Conservation (phyloP, 352 stramenopile species). For the Globisporangium parvum region DNA sequence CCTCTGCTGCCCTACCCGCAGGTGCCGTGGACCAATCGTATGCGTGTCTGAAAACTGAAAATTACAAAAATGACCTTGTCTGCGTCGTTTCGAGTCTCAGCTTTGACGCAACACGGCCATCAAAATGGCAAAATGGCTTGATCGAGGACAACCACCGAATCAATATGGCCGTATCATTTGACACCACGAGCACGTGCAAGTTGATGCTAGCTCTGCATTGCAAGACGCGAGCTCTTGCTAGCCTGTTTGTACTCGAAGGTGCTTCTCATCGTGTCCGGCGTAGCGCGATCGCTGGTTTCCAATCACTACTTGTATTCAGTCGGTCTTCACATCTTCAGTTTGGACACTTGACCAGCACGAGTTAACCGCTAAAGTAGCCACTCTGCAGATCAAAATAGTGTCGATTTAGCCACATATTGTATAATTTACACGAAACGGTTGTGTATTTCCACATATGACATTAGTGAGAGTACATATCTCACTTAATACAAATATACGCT, state of each 20-base stretch:
- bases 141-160: not conserved
- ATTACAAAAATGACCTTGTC: not conserved
- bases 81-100: not conserved
- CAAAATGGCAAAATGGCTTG: not conserved
- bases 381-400: not conserved
- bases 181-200: not conserved
- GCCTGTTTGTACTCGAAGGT: no score
- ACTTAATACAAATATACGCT: no score
- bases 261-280: no score
- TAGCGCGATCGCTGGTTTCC: no score
- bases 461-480: no score
- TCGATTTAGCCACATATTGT: no score
- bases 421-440: not conserved
- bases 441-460: no score
- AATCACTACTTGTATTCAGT: no score
- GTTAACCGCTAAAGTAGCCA: not conserved
- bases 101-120: no score
- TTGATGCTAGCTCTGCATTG: no score
- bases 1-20: not conserved
- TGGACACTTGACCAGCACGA: slow-evolving; percentile 11
- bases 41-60: not conserved
- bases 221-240: no score
- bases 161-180: not conserved
- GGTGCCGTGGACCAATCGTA: not conserved
- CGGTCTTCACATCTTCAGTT: slow-evolving; percentile 4